A percentile compares a stretch with the other conserved stretches of the same genome.
Conservation (phyloP, 1,284 basidiomycete genomes). For the Puccinia hordei region DNA sequence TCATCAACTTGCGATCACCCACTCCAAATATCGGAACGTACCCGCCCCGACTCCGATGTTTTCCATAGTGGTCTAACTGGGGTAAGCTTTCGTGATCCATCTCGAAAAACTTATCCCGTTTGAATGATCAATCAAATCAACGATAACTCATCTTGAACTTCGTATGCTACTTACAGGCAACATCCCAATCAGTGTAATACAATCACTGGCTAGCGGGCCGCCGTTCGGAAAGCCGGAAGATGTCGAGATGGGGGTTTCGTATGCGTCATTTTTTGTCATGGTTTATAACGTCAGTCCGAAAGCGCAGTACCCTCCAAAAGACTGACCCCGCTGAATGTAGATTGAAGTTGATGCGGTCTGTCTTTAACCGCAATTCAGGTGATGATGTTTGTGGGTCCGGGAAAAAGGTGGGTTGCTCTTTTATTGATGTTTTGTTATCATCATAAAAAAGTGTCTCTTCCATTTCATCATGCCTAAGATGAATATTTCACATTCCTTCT, state of each 20-base stretch:
- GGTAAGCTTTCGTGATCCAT: constrained; percentile 5
- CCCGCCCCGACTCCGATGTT: not conserved
- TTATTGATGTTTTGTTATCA: not conserved
- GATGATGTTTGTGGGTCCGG: constrained; percentile 36
- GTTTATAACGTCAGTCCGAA: constrained; percentile 28
- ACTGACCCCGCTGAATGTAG: not conserved
- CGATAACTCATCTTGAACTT: not conserved
- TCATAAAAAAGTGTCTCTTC: not conserved
- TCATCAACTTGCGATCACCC: not conserved
- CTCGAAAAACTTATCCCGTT: not conserved
- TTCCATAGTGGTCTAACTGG: constrained; percentile 41
- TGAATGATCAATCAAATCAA: not conserved
- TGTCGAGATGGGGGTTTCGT: constrained; percentile 29
- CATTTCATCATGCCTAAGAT: not conserved
- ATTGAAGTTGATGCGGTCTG: not conserved
- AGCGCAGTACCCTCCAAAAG: not conserved
- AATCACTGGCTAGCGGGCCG: constrained; percentile 23
- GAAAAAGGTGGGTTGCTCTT: constrained; percentile 13
- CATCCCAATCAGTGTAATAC: constrained; percentile 34
- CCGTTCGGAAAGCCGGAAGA: constrained; percentile 38
- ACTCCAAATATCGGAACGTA: not conserved
- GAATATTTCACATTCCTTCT: not conserved
- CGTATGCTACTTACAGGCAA: constrained; percentile 16
- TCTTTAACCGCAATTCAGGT: not conserved
- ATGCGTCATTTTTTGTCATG: constrained; percentile 39